Percentiles rank a stretch among this genome's conserved stretches.
Conservation (phyloP, 2,329 filamentous ascomycete genomes). For the Colletotrichum sp. region DNA sequence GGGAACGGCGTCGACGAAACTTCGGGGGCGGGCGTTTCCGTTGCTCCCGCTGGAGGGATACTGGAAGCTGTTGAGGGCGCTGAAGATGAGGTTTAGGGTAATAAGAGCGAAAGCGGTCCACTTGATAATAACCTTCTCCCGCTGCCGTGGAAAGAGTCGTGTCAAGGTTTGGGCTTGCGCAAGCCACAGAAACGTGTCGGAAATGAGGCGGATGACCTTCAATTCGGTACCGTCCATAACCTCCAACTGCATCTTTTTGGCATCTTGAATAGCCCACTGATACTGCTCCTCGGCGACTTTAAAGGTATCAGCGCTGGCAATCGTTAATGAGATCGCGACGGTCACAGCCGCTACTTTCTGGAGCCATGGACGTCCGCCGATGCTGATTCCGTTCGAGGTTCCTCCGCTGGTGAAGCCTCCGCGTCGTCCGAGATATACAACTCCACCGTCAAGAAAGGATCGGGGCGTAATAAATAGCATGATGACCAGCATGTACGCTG, state of each 20-base stretch:
- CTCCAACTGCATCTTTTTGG: conserved; percentile 72
- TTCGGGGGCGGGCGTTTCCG: conserved; percentile 66
- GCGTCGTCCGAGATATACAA: conserved; percentile 79
- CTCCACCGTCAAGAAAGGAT: conserved; percentile 86
- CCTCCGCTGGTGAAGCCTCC: conserved; percentile 83
- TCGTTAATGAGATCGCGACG: conserved; percentile 84
- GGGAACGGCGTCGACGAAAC: conserved; percentile 88
- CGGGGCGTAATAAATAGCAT: conserved; percentile 95
- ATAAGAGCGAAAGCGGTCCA: conserved; percentile 97
- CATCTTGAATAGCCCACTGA: conserved; percentile 78
- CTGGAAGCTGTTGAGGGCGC: conserved; percentile 85
- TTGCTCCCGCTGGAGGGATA: conserved; percentile 56
- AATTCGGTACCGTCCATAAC: conserved; percentile 88
- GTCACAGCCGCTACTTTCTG: conserved; percentile 82
- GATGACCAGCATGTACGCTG: conserved; percentile 90
- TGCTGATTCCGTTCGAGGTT: conserved; percentile 78
- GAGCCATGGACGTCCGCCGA: conserved; percentile 91
- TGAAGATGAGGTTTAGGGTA: conserved; percentile 87
- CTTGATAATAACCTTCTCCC: conserved; percentile 98
- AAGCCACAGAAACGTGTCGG: conserved; percentile 95
- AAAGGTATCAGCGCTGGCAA: conserved; percentile 92
- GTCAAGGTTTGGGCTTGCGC: conserved; percentile 97
- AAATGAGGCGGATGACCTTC: conserved; percentile 89
- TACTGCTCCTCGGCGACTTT: conserved; percentile 85
- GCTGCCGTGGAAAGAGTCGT: conserved; percentile 91